Evolutionary conservation across 768 basidiomycete species (phyloP).

Genomic region (Chlorophyllum brunneum): DNA sequence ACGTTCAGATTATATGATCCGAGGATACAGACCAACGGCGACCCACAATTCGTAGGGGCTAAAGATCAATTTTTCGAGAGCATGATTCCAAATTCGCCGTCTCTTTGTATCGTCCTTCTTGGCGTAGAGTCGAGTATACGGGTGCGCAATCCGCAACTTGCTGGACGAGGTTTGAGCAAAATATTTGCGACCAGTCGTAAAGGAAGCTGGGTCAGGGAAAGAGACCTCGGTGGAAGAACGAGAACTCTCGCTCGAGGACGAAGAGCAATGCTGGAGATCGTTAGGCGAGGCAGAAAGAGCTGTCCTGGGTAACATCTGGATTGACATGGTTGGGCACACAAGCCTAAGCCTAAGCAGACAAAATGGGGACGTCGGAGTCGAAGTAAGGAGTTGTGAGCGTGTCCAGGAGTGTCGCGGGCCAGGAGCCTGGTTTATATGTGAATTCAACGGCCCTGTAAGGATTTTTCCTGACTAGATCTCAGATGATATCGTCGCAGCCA

Average conservation of each 20-base stretch:
- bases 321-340: not conserved
- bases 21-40: not conserved
- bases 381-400: too few species aligned
- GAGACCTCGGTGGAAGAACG: not conserved
- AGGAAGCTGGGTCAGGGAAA: not conserved
- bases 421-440: conserved; percentile 1
- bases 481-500: not conserved
- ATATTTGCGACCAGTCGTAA: not conserved
- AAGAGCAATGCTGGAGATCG: not conserved
- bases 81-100: conserved; percentile 75
- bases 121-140: conserved; percentile 66
- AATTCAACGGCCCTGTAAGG: not conserved
- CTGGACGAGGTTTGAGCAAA: conserved; percentile 12
- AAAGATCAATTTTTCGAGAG: conserved; percentile 70
- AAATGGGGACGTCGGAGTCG: not conserved
- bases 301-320: not conserved
- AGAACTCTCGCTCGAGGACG: not conserved
- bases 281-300: not conserved
- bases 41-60: conserved; percentile 62
- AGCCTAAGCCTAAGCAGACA: too few species aligned
- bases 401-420: not conserved
- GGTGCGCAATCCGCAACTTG: conserved; percentile 44
- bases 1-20: not conserved
- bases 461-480: not conserved
- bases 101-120: conserved; percentile 63